Evolutionary conservation across 2,329 filamentous ascomycete genomes (phyloP).

Genomic region (Beauveria scarabaeidicola): DNA sequence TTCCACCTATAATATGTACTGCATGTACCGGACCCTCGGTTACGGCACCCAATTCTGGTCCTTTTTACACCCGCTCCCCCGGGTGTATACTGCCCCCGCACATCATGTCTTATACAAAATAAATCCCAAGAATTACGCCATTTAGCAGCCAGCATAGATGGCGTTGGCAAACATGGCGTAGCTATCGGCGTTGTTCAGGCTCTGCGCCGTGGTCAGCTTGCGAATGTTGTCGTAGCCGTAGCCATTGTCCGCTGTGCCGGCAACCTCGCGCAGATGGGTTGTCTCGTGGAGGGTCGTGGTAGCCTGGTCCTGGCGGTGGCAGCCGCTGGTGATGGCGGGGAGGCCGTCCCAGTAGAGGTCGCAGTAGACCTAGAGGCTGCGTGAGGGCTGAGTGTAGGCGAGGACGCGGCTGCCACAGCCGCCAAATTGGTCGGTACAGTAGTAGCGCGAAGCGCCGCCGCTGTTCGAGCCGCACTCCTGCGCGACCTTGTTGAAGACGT

Average conservation of each 20-base stretch:
- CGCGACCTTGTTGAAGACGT: slow-evolving; percentile 37
- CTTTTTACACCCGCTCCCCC: not conserved
- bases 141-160: slow-evolving; percentile 10
- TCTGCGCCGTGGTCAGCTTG: slow-evolving; percentile 10
- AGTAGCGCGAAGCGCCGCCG: slow-evolving; percentile 38
- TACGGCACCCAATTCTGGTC: not conserved
- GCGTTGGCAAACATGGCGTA: slow-evolving; percentile 15
- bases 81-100: not conserved
- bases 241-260: slow-evolving; percentile 4
- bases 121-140: not conserved
- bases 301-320: slow-evolving; percentile 11
- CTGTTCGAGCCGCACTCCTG: slow-evolving; percentile 40
- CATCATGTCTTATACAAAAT: not conserved
- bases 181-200: slow-evolving; percentile 15
- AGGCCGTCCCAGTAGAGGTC: slow-evolving; percentile 8
- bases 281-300: slow-evolving; percentile 11
- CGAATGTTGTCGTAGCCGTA: slow-evolving; percentile 15
- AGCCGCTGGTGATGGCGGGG: slow-evolving; percentile 12
- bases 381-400: slow-evolving; percentile 12
- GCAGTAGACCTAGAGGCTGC: slow-evolving; percentile 10
- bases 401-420: slow-evolving; percentile 34
- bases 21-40: not conserved
- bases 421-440: slow-evolving; percentile 44
- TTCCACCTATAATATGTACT: not conserved
- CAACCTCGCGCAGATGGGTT: slow-evolving; percentile 8